Base-by-base conservation (phyloP, 305 asterid genomes). In the Solanum hybrid region DNA sequence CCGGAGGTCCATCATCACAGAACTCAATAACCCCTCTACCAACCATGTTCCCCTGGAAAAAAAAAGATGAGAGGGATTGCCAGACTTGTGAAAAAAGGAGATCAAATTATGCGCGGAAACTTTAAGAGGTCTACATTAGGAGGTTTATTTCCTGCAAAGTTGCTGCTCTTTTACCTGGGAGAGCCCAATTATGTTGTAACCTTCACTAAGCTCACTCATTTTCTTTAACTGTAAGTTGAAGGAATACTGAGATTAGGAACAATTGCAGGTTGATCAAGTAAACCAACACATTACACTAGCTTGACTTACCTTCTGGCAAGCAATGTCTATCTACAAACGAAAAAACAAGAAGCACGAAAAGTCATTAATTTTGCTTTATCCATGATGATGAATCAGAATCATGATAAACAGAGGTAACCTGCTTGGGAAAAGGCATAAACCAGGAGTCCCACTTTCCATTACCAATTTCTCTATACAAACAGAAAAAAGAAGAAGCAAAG, bases 11-110 rank as follows among this genome's bases (percentile, higher is more conserved):
- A 57, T 93, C 96, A 29, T 95, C 96, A 87, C 99, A 97, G 40
- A 96, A 91, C 92, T 97, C 99, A 89, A 96, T 7, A 90, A 97
- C 93, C 92, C 99, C 99, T 93, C 99, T 93, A 71, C 98, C 99
- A 22, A 97, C 95, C 93, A 97, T 69, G 92, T 94, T 97, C 82
- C 99, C 99, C 98, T 96, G 94, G 40, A 87, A 93, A 78, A 88
- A 40, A 40, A 51, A 51, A 51, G 13, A 36, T 84, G 16, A 46
- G 12, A 29, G 87, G 5, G 28, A 18, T 46, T 6, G 36, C 24
- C 37, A 46, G 73, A 20, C 36, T 4, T 14, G 1, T 14, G 36
- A 37, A 7, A 36, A 39, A 39, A 81, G 86, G 87, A 82, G 87
- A 16, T 42, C 16, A 20, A 84, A 29, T 51, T 29, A 51, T 51